Evolutionary conservation across 78 protist species (phyloP).

Genomic region (Dictyostelium firmibasis): DNA sequence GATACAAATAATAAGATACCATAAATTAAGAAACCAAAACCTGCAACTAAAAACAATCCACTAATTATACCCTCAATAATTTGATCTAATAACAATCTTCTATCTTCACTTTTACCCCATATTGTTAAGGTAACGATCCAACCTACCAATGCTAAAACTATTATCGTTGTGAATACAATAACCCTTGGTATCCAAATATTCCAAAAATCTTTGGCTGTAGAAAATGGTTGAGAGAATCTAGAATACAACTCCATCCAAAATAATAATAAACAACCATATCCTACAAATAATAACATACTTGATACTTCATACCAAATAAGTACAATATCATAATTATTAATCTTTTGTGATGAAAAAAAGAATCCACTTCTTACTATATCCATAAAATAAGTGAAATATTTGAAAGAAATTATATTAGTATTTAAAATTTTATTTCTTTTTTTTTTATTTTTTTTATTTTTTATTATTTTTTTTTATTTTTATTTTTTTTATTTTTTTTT

Average conservation of each 20-base stretch:
- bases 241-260: conserved; percentile 70
- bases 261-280: conserved; percentile 61
- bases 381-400: neutral
- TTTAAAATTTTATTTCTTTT: too few relatives aligned
- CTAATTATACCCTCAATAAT: conserved; percentile 19
- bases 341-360: conserved; percentile 22
- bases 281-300: conserved; percentile 36
- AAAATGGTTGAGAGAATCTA: conserved; percentile 45
- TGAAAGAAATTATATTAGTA: too few relatives aligned
- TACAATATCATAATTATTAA: neutral
- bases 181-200: conserved; percentile 27
- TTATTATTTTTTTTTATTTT: neutral
- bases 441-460: neutral
- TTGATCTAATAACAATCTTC: neutral
- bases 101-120: neutral
- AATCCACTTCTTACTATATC: conserved; percentile 57
- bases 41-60: conserved; percentile 41
- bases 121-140: conserved; percentile 18
- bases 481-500: neutral
- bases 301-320: conserved; percentile 54
- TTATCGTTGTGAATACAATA: neutral
- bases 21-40: conserved; percentile 54
- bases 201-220: conserved; percentile 51
- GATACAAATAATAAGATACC: conserved; percentile 49
- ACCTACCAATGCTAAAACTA: neutral